Evolutionary conservation across 2,329 filamentous ascomycete genomes (phyloP), one percentile per base, ranked within the genome.

Genomic region (Scedosporium boydii): DNA sequence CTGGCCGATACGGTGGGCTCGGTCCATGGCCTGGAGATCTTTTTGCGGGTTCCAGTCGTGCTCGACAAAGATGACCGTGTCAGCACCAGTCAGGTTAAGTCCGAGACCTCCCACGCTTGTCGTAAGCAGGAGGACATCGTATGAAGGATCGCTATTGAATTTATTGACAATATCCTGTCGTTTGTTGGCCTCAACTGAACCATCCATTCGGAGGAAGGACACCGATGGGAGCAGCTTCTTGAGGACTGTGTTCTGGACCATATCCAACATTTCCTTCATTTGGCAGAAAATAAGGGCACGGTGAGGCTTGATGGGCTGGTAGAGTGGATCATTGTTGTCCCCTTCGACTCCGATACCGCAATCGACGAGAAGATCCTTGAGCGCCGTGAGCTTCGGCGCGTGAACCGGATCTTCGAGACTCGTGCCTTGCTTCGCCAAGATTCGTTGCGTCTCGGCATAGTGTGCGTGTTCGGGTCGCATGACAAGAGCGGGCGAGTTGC

Each of bases 211-310:
- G 63, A 98, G 84, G 72, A 89, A 97, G 44, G 96, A 95, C 5
- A 97, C 93, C 0, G 88, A 90, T 1, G 95, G 95, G n/a, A 99
- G 82, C 76, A 98, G 82, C 70, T 89, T 89, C 73, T 91, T 91
- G 46, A 99, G 78, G 1, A 99, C 95, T 63, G 93, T 93, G 69
- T 89, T 91, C 72, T 98, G 93, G 2, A 99, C 96, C 85, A 99
- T 98, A 74, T 99, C 95, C 26, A 99, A 82, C 96, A 99, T 99
- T 74, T 99, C 95, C 77, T 99, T 99, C 91, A 99, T 97, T 74
- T 99, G 95, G 70, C 95, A 99, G 81, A 99, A 99, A 67, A 99
- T 89, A 29, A 99, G 84, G 0, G 95, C 96, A 55, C 95, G 90
- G 72, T 99, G 95, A 34, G 93, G 95, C 65, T 95, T 96, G 73